Evolutionary conservation across 176 grass and related monocot species (phyloP).

Genomic region (barley (Hordeum vulgare)): MorexV3_pseudomolecules_assembly NC_058522.1:65347257-65347756

Average conservation of each 20-base stretch:
- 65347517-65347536: slow-evolving; percentile 39
- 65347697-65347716: slow-evolving; percentile 35
- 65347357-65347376: slow-evolving; percentile 39
- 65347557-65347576: slow-evolving; percentile 47
- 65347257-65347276: slow-evolving; percentile 37
- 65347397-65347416: slow-evolving; percentile 47
- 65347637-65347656: slow-evolving; percentile 41
- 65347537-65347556: slow-evolving; percentile 34
- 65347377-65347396: slow-evolving; percentile 43
- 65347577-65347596: slow-evolving; percentile 54
- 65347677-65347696: slow-evolving; percentile 40
- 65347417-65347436: slow-evolving; percentile 48
- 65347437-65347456: slow-evolving; percentile 33
- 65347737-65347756: slow-evolving; percentile 30
- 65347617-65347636: slow-evolving; percentile 46
- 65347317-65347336: slow-evolving; percentile 29
- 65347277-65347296: slow-evolving; percentile 38
- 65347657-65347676: slow-evolving; percentile 39
- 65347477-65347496: slow-evolving; percentile 44
- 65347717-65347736: slow-evolving; percentile 44
- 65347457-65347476: slow-evolving; percentile 36
- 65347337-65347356: slow-evolving; percentile 55
- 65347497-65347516: slow-evolving; percentile 36
- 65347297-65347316: slow-evolving; percentile 45
- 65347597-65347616: slow-evolving; percentile 63